Evolutionary conservation across 2,329 filamentous ascomycete species (phyloP).

Genomic region (Coniochaeta prunicola): DNA sequence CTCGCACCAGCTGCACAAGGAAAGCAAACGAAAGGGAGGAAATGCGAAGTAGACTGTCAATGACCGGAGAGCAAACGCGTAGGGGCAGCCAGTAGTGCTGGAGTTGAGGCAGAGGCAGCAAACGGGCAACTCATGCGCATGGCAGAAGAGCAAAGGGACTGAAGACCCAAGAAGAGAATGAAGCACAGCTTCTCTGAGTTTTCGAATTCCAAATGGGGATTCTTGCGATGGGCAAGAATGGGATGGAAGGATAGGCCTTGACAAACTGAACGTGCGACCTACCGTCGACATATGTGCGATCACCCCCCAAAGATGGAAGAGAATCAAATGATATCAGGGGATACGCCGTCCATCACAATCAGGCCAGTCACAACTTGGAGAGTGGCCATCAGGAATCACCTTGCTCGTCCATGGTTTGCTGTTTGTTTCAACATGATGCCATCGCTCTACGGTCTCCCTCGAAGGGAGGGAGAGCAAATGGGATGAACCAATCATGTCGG

Average conservation of each 20-base stretch:
- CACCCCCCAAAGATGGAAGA: not conserved
- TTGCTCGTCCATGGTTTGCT: not conserved
- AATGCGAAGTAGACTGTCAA: not conserved
- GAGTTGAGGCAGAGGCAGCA: not conserved
- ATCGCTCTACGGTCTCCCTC: not conserved
- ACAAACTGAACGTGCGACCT: not conserved
- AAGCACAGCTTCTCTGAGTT: not conserved
- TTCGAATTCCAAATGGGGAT: not conserved
- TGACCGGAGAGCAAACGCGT: not conserved
- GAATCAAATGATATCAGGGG: not conserved
- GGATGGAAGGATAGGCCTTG: not conserved
- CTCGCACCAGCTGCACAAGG: not conserved
- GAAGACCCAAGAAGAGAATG: not conserved
- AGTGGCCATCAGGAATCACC: not conserved
- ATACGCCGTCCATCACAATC: not conserved
- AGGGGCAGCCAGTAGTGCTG: not conserved
- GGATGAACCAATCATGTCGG: not conserved
- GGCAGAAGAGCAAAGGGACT: not conserved
- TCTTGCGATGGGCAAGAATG: not conserved
- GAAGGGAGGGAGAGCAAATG: not conserved
- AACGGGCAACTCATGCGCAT: not conserved
- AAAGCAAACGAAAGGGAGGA: not conserved
- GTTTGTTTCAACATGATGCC: not conserved
- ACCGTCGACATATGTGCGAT: not conserved
- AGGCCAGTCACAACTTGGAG: not conserved